phyloP scores from a whole-genome alignment of 2,329 filamentous ascomycete species.

The Talaromyces funiculosus region DNA sequence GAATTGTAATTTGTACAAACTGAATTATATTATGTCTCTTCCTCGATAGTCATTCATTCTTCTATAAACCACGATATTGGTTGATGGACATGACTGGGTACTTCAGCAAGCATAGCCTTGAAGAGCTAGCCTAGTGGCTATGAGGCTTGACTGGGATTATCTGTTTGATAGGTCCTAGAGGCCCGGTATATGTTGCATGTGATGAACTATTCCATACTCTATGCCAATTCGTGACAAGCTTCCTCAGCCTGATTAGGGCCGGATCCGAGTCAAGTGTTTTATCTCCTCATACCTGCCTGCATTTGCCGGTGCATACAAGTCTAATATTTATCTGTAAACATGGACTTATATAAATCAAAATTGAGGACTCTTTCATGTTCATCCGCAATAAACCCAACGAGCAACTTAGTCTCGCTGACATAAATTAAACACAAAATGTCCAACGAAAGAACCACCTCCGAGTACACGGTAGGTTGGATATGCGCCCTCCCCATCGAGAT shows the following conservation, averaged over 20 bases:
- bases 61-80: background rate
- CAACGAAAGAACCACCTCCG: background rate
- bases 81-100: background rate
- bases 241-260: background rate
- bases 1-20: background rate
- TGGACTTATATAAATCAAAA: background rate
- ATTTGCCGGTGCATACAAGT: background rate
- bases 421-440: background rate
- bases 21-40: background rate
- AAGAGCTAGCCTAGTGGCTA: background rate
- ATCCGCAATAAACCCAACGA: too few relatives aligned
- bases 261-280: background rate
- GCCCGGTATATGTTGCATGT: background rate
- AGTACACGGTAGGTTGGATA: conserved; percentile 8
- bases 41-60: background rate
- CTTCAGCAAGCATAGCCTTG: background rate
- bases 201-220: background rate
- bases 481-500: conserved; percentile 8
- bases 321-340: background rate
- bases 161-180: background rate
- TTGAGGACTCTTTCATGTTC: background rate
- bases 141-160: background rate
- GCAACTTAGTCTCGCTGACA: background rate
- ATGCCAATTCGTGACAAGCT: background rate
- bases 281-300: background rate